Percentiles rank a stretch among this genome's conserved stretches.
Conservation (phyloP, 352 stramenopile species). For the Pythium dissotocum region DNA sequence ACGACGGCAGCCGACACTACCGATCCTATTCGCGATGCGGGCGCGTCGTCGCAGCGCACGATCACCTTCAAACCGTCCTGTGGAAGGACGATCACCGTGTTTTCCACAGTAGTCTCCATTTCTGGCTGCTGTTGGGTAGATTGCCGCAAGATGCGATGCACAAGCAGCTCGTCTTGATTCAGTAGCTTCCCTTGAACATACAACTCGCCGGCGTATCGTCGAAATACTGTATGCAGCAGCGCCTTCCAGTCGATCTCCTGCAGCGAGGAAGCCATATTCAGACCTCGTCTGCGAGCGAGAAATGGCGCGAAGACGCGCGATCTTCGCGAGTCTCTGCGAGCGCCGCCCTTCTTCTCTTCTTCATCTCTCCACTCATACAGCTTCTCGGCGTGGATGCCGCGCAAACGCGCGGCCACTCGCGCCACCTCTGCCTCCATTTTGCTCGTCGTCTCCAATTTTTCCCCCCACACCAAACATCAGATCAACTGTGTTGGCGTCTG, state of each 20-base stretch:
- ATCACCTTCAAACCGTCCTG: conserved; percentile 6
- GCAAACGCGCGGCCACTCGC: conserved; percentile 1
- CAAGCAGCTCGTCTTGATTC: conserved; percentile 46
- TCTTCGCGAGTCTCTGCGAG: neutral
- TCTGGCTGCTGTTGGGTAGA: neutral
- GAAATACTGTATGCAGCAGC: conserved; percentile 30
- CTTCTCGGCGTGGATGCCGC: neutral
- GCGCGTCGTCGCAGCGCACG: conserved; percentile 19
- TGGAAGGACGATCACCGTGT: neutral
- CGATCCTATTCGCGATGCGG: conserved; percentile 11
- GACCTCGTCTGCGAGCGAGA: conserved; percentile 5
- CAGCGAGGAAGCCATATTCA: neutral
- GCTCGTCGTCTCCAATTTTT: neutral
- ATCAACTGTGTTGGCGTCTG: neutral
- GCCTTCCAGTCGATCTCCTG: conserved; percentile 15
- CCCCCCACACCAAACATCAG: neutral
- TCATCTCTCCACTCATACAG: neutral
- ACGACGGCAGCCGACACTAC: neutral
- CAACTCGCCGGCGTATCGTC: conserved; percentile 32
- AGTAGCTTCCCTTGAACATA: conserved; percentile 41
- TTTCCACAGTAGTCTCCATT: neutral
- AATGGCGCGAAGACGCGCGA: neutral
- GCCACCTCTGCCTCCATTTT: neutral
- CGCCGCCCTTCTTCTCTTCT: neutral
- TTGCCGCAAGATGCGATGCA: conserved; percentile 25